Conservation (phyloP, 1,139 yeast genomes). For the Yamadazyma jaroonii region DNA sequence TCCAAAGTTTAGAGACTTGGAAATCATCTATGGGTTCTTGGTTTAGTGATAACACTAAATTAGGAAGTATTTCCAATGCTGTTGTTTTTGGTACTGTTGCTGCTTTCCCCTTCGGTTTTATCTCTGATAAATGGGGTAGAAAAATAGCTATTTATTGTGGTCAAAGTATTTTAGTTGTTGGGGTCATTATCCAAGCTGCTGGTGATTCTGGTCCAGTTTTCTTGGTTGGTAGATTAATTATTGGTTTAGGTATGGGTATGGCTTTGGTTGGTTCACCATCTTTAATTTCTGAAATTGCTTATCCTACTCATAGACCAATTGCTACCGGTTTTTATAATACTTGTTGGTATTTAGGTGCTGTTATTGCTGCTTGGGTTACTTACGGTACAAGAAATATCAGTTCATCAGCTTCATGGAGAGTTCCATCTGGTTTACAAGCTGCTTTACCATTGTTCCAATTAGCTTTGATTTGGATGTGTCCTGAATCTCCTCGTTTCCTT, state of each 20-base stretch:
- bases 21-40: constrained; percentile 40
- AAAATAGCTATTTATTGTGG: constrained; percentile 27
- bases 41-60: constrained; percentile 42
- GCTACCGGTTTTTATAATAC: constrained; percentile 45
- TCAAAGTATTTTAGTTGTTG: constrained; percentile 26
- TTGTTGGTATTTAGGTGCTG: constrained; percentile 52
- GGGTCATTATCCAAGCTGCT: constrained; percentile 40
- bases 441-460: constrained; percentile 10
- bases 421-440: constrained; percentile 46
- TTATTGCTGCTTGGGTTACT: constrained; percentile 53
- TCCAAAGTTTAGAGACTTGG: constrained; percentile 43
- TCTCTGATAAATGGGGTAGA: constrained; percentile 30
- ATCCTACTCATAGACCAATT: constrained; percentile 46
- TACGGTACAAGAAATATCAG: constrained; percentile 38
- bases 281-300: constrained; percentile 39
- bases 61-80: constrained; percentile 41
- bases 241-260: constrained; percentile 42
- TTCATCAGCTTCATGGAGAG: constrained; percentile 27
- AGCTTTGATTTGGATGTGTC: constrained; percentile 32
- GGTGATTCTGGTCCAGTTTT: constrained; percentile 40
- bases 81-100: constrained; percentile 20
- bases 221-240: constrained; percentile 32
- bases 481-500: constrained; percentile 60
- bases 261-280: constrained; percentile 37
- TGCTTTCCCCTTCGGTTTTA: constrained; percentile 20